Conservation (phyloP, 768 basidiomycete species). For the Termitomyces sp. region DNA sequence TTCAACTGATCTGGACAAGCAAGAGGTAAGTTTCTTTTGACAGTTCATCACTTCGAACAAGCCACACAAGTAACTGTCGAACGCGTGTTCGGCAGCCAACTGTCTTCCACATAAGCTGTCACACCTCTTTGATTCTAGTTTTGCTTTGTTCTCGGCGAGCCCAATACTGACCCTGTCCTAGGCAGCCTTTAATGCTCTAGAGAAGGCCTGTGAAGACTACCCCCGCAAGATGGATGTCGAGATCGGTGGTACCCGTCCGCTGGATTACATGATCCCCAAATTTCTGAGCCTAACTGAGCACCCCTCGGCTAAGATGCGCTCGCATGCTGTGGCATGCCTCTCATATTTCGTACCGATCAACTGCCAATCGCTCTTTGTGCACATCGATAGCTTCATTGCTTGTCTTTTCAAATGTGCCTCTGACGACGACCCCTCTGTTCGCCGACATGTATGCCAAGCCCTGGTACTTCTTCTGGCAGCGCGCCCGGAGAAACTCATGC, state of each 20-base stretch:
- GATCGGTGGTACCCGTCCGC: constrained; percentile 86
- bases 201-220: constrained; percentile 96
- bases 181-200: constrained; percentile 92
- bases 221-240: constrained; percentile 94
- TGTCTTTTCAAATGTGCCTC: constrained; percentile 93
- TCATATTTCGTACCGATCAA: constrained; percentile 89
- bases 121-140: constrained; percentile 3
- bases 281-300: constrained; percentile 89
- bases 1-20: constrained; percentile 64
- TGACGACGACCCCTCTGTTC: constrained; percentile 90
- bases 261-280: constrained; percentile 96
- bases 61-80: not conserved
- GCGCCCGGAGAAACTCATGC: constrained; percentile 94
- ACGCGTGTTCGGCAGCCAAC: not conserved
- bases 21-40: constrained; percentile 65
- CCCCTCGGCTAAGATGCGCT: constrained; percentile 81
- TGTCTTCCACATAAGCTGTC: not conserved
- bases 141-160: constrained; percentile 5
- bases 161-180: constrained; percentile 17
- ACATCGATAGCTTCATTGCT: constrained; percentile 92
- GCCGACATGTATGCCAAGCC: constrained; percentile 93
- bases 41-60: not conserved
- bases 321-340: constrained; percentile 89
- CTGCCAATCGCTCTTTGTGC: constrained; percentile 81
- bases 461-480: constrained; percentile 90